Conservation (phyloP, 1,139 yeast genomes). For the Zhuliangozyma blackwelliae region DNA sequence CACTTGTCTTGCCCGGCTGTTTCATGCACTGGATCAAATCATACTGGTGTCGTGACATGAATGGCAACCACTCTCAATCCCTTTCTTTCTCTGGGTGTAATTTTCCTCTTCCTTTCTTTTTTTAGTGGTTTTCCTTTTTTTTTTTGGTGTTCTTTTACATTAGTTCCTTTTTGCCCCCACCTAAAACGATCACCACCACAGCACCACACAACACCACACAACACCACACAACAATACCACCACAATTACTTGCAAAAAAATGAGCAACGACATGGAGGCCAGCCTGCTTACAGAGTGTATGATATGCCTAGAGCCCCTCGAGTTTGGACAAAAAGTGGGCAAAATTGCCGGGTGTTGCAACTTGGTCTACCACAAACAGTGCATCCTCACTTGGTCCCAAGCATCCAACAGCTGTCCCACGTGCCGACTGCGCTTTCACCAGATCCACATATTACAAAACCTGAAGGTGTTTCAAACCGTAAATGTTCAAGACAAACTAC, state of each 20-base stretch:
- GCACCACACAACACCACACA: no score
- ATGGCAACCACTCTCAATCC: background rate
- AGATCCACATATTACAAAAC: slow-evolving; percentile 18
- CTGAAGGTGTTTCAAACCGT: slow-evolving; percentile 10
- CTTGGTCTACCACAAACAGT: slow-evolving; percentile 43
- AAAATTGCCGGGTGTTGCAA: slow-evolving; percentile 29
- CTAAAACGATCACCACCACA: no score
- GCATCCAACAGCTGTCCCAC: slow-evolving; percentile 52
- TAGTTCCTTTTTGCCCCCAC: background rate
- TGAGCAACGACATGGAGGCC: background rate
- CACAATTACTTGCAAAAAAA: no score
- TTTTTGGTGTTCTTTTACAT: background rate
- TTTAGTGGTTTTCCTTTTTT: background rate
- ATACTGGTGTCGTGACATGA: slow-evolving; percentile 87
- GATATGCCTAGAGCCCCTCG: slow-evolving; percentile 45
- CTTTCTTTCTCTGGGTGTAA: background rate
- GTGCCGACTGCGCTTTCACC: slow-evolving; percentile 38
- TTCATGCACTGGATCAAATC: slow-evolving; percentile 84
- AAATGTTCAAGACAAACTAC: slow-evolving; percentile 27
- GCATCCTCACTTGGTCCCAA: slow-evolving; percentile 45
- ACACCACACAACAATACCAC: no score
- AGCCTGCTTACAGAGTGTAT: slow-evolving; percentile 36
- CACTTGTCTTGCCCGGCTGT: slow-evolving; percentile 73
- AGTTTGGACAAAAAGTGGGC: slow-evolving; percentile 22
- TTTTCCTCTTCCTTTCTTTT: background rate